Evolutionary conservation across 257 asterid species (phyloP).

Genomic region (Ballota nigra): DNA sequence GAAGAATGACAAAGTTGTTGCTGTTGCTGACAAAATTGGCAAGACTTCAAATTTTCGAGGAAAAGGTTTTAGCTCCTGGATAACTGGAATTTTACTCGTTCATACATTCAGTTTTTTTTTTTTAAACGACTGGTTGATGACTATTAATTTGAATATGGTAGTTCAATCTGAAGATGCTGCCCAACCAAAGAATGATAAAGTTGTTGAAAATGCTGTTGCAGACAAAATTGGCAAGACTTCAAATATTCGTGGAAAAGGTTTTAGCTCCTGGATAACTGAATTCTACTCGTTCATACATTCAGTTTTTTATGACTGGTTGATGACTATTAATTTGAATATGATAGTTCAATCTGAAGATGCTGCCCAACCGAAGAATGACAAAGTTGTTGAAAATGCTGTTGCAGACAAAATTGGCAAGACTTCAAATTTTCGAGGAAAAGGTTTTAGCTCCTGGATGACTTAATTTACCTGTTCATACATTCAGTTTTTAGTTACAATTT

Average conservation of each 20-base stretch:
- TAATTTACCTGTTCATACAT: slow-evolving; percentile 2
- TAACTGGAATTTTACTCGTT: slow-evolving; percentile 1
- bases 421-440: slow-evolving; percentile 35
- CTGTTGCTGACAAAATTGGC: slow-evolving; percentile 31
- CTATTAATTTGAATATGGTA: slow-evolving; percentile 9
- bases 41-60: slow-evolving; percentile 19
- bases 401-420: slow-evolving; percentile 32
- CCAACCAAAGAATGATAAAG: slow-evolving; percentile 32
- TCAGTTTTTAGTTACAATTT: slow-evolving; percentile 5
- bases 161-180: slow-evolving; percentile 44
- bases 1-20: slow-evolving; percentile 32
- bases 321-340: slow-evolving; percentile 3
- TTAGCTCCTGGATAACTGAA: slow-evolving; percentile 16
- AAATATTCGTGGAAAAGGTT: slow-evolving; percentile 47
- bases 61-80: slow-evolving; percentile 48
- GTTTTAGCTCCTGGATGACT: slow-evolving; percentile 34
- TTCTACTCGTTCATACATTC: background rate
- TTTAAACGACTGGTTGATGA: background rate
- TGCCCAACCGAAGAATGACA: slow-evolving; percentile 30
- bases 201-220: slow-evolving; percentile 19
- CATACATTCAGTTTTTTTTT: background rate
- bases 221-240: slow-evolving; percentile 43
- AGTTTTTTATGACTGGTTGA: too few species aligned
- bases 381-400: slow-evolving; percentile 31
- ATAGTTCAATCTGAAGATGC: slow-evolving; percentile 40